Conservation (phyloP, 768 basidiomycete species). For the Rossbeevera mucosa region DNA sequence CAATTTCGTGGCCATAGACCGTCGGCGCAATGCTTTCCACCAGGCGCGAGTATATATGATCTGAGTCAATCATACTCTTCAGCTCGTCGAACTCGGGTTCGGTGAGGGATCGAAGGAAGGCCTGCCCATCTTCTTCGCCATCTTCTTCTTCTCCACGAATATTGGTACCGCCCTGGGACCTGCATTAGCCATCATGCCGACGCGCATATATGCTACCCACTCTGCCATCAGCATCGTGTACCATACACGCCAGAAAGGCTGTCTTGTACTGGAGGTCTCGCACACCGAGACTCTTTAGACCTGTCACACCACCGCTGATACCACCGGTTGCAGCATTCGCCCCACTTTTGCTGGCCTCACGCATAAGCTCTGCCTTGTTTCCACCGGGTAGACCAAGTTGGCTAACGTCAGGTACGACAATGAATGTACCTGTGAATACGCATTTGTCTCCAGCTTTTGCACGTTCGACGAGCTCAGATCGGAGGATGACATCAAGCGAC, state of each 20-base stretch:
- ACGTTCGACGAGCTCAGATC: slow-evolving; percentile 94
- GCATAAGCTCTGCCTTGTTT: slow-evolving; percentile 83
- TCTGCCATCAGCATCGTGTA: slow-evolving; percentile 82
- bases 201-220: slow-evolving; percentile 44
- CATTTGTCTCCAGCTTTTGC: slow-evolving; percentile 99
- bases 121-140: slow-evolving; percentile 71
- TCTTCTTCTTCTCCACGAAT: slow-evolving; percentile 85
- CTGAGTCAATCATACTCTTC: slow-evolving; percentile 87
- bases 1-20: slow-evolving; percentile 97
- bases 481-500: slow-evolving; percentile 91
- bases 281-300: slow-evolving; percentile 90
- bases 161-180: slow-evolving; percentile 69
- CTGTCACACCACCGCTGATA: slow-evolving; percentile 82
- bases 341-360: slow-evolving; percentile 71
- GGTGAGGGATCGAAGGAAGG: slow-evolving; percentile 85
- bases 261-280: slow-evolving; percentile 97
- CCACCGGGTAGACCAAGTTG: slow-evolving; percentile 94
- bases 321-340: slow-evolving; percentile 56
- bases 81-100: slow-evolving; percentile 95
- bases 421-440: slow-evolving; percentile 96
- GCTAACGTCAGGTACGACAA: slow-evolving; percentile 97
- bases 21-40: slow-evolving; percentile 96
- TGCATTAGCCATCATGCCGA: not conserved
- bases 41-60: slow-evolving; percentile 90
- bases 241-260: slow-evolving; percentile 98